Evolutionary conservation across 2,329 filamentous ascomycete genomes (phyloP).

Genomic region (Verticillium isaacii): DNA sequence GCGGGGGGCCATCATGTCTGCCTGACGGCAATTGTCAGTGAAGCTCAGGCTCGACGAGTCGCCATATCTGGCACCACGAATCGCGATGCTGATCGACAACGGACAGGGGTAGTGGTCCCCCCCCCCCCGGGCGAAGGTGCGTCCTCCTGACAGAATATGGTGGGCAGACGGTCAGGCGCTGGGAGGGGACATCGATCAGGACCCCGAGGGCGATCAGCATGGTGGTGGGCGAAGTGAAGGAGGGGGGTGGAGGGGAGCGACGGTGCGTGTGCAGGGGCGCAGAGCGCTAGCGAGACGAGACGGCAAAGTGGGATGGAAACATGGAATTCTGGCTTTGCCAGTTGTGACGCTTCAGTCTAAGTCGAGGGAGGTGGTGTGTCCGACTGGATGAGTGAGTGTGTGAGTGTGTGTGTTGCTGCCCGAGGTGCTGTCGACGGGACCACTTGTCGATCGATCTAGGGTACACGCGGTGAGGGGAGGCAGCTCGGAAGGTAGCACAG

Average conservation of each 20-base stretch:
- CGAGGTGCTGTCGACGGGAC: not conserved
- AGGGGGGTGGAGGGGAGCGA: not conserved
- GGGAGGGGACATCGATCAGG: not conserved
- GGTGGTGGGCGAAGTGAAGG: not conserved
- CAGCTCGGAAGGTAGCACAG: too few species aligned
- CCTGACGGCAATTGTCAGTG: not conserved
- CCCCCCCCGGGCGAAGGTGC: not conserved
- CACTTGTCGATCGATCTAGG: not conserved
- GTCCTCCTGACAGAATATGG: not conserved
- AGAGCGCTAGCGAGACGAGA: not conserved
- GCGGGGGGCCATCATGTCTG: too few species aligned
- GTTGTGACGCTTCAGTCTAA: not conserved
- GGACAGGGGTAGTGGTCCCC: not conserved
- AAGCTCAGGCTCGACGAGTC: not conserved
- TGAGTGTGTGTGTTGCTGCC: not conserved
- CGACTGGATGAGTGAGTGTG: not conserved
- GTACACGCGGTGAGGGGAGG: not conserved
- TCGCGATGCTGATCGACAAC: not conserved
- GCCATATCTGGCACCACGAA: not conserved
- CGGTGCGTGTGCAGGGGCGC: not conserved
- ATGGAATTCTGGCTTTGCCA: slow-evolving; percentile 4
- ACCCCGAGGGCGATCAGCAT: not conserved
- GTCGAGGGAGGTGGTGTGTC: not conserved
- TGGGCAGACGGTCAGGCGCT: not conserved
- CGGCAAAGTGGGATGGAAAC: slow-evolving; percentile 3